A percentile compares a stretch with the other conserved stretches of the same genome.
Evolutionary conservation across 2,329 filamentous ascomycete species (phyloP).

Genomic region (Claviceps monticola): DNA sequence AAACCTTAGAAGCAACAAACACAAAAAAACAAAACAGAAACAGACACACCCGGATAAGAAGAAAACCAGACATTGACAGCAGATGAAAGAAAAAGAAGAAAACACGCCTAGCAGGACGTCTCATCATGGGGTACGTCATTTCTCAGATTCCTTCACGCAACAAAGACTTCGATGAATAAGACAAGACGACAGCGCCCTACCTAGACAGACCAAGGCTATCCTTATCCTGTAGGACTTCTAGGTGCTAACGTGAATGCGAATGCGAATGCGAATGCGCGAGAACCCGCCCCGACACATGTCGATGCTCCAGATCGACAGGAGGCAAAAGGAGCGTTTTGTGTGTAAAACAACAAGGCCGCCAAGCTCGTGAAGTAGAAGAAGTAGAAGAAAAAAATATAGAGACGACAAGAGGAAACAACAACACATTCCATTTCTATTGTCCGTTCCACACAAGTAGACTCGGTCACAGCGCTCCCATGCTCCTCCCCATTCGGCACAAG

Average conservation of each 20-base stretch:
- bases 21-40: too few relatives aligned
- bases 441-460: neutral
- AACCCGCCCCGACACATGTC: slow-evolving; percentile 9
- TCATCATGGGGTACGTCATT: too few relatives aligned
- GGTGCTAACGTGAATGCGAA: slow-evolving; percentile 6
- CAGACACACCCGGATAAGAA: too few relatives aligned
- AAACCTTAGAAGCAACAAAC: too few relatives aligned
- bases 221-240: neutral
- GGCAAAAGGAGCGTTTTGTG: neutral
- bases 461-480: neutral
- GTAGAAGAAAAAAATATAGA: neutral
- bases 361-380: neutral
- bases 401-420: slow-evolving; percentile 1
- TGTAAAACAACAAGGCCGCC: neutral
- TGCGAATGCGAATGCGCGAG: neutral
- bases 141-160: neutral
- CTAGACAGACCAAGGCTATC: neutral
- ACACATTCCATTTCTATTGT: slow-evolving; percentile 1
- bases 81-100: too few relatives aligned
- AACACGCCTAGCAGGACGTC: too few relatives aligned
- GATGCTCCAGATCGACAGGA: neutral
- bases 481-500: neutral
- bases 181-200: neutral
- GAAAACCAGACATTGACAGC: too few relatives aligned
- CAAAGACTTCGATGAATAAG: neutral